Base-by-base conservation (phyloP, 2,329 filamentous ascomycete genomes). In the Neoscytalidium dimidiatum region DNA sequence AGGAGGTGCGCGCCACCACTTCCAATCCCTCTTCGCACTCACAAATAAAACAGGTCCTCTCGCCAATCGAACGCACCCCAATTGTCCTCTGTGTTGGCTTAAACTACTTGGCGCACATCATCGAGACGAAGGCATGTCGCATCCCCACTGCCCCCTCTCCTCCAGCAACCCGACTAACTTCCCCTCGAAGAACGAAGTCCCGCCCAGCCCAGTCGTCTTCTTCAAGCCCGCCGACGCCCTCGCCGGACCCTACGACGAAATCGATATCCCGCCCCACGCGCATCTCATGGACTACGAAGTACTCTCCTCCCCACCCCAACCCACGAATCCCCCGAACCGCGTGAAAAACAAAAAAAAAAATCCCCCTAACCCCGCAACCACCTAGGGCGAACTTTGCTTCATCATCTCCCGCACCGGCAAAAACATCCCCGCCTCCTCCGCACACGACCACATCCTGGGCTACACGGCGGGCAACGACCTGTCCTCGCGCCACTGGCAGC, bases 381-480 rank as follows among this genome's bases (percentile, higher is more conserved):
- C 31, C n/a, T n/a, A 60, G 21, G 75, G 75, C 67, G 75, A 78
- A 66, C 74, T 78, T 46, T 76, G 74, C 62, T 66, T 77, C 49
- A 64, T 78, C 43, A 73, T 78, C 56, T 68, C 70, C 41, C 67
- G 68, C 13, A 73, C 75, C 68, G 72, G 69, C 62, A 77, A 77
- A 52, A 77, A 78, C 67, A 68, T 75, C 9, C 77, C 80, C 51
- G 85, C 87, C 68, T 80, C 78, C 0, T 81, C 88, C 29, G 86
- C 86, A 4, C 71, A 86, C 58, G 80, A 84, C 67, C 87, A 89
- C 69, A 81, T 90, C 4, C 82, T 90, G 1, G 87, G 88, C 29
- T 90, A 90, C 72, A 87, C 86, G 0, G 82, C 83, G 23, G 82
- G 83, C 70, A 90, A 90, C 75, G 87, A 90, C 71, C 83, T 90